phyloP scores from a whole-genome alignment of 306 rosid species.

The Rubus parviflorus region DNA sequence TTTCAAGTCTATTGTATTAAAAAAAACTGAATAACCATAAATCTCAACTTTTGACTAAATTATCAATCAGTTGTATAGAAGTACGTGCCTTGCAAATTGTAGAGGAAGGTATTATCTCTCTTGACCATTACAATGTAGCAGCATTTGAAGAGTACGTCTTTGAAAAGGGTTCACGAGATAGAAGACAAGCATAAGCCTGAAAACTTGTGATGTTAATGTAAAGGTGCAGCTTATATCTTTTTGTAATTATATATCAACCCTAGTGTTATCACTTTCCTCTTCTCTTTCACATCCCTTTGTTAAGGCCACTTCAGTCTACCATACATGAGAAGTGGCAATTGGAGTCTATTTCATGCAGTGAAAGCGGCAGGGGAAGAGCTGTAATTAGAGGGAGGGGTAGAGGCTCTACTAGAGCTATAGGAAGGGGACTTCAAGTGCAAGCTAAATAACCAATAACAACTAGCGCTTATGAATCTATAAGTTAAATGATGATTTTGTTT shows the following conservation, averaged over 20 bases:
- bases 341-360: too few relatives aligned
- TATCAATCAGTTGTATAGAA: constrained; percentile 60
- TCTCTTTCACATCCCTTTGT: background rate
- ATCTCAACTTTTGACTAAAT: too few relatives aligned
- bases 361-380: too few relatives aligned
- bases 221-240: background rate
- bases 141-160: constrained; percentile 76
- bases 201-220: background rate
- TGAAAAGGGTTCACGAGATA: constrained; percentile 71
- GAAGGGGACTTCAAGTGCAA: too few relatives aligned
- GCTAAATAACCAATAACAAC: too few relatives aligned
- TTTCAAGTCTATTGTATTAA: too few relatives aligned
- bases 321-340: background rate
- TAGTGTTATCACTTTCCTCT: background rate
- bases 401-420: too few relatives aligned
- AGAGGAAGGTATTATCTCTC: constrained; percentile 80
- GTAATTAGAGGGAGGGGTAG: too few relatives aligned
- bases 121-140: constrained; percentile 73
- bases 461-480: too few relatives aligned
- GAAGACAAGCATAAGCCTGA: constrained; percentile 43
- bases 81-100: constrained; percentile 87
- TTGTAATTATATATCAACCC: background rate
- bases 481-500: too few relatives aligned
- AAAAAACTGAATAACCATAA: too few relatives aligned
- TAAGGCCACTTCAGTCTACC: background rate